Evolutionary conservation across 129 eudicot genomes (phyloP), one percentile per base, ranked within the genome.

Genomic region (Flaveria sonorensis): DNA sequence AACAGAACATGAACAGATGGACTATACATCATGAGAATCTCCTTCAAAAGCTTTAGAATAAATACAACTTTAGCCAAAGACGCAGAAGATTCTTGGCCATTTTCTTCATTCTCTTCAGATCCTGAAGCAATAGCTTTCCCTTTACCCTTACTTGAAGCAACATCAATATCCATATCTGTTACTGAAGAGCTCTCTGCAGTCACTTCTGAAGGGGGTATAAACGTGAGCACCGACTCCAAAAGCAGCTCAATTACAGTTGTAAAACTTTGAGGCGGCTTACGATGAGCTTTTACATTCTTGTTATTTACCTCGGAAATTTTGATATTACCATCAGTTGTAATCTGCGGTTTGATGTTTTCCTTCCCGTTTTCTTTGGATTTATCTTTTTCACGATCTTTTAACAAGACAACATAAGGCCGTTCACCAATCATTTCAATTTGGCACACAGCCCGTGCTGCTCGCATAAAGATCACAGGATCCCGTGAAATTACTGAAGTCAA

Each of bases 361-460:
- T 85, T 91, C 3, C 86, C 94, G 46, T 81, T 92, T 56, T 93
- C 98, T 83, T 87, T 93, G 45, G 63, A 19, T 71, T 88, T 95
- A 53, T 92, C 99, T 79, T 89, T 94, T 50, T 94, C 98, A n/a
- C 96, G 96, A 30, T 93, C 99, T 86, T 91, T 95, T 59, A 88
- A 71, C 81, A 95, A 83, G 47, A 92, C 91, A 73, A 95, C 71
- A 70, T 86, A 91, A 0, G 97, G 94, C 77, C 99, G 77, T n/a
- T 92, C 99, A 73, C 99, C 96, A 68, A 86, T 87, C 91, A 85
- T 91, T 84, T 95, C 99, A 76, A 91, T 87, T 71, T 95, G 97
- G 63, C 99, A 95, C 36, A 95, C 97, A 67, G 97, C 81, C 73
- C 80, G 84, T 69, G 96, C 94, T 73, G 99, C 99, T 65, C 84